These are phyloP conservation scores for Fraxinus xanthoxyloides DNA, from an alignment of 305 asterid genomes.

Conservation along the genomic window DNA sequence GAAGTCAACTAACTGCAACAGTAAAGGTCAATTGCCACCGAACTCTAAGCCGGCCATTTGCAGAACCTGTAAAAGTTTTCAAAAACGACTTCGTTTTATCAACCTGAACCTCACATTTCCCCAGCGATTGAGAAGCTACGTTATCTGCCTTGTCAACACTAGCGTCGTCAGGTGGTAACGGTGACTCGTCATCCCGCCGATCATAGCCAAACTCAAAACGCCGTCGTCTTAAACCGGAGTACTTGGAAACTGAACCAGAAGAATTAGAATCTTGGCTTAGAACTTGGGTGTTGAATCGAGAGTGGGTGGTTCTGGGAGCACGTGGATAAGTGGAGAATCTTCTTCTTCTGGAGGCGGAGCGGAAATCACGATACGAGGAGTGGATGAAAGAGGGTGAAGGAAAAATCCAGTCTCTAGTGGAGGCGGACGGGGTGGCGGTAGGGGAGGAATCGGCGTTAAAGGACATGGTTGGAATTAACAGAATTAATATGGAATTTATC, in stretches of 20 bases:
- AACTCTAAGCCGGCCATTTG: conserved; percentile 34
- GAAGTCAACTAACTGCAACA: conserved; percentile 46
- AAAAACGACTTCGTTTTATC: conserved; percentile 23
- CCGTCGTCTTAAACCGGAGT: conserved; percentile 31
- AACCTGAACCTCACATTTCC: conserved; percentile 28
- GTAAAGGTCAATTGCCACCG: conserved; percentile 51
- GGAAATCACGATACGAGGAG: conserved; percentile 35
- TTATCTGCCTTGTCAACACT: conserved; percentile 16
- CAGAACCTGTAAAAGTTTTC: conserved; percentile 30
- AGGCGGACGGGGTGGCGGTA: conserved; percentile 26
- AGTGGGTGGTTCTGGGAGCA: conserved; percentile 16
- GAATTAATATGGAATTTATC: background rate
- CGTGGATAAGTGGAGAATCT: conserved; percentile 52
- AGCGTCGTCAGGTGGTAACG: conserved; percentile 28
- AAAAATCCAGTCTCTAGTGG: conserved; percentile 70
- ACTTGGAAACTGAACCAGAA: conserved; percentile 18
- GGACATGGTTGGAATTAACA: conserved; percentile 33
- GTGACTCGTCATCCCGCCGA: conserved; percentile 38
- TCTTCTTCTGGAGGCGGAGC: conserved; percentile 48
- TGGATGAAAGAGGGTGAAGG: conserved; percentile 62
- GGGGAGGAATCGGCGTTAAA: conserved; percentile 34
- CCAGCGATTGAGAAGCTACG: conserved; percentile 26
- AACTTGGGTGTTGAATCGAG: conserved; percentile 3
- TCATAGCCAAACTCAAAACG: conserved; percentile 29
- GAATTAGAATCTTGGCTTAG: conserved; percentile 17